Evolutionary conservation across 2,329 filamentous ascomycete genomes (phyloP).

Genomic region (Raffaelea deltoideospora): DNA sequence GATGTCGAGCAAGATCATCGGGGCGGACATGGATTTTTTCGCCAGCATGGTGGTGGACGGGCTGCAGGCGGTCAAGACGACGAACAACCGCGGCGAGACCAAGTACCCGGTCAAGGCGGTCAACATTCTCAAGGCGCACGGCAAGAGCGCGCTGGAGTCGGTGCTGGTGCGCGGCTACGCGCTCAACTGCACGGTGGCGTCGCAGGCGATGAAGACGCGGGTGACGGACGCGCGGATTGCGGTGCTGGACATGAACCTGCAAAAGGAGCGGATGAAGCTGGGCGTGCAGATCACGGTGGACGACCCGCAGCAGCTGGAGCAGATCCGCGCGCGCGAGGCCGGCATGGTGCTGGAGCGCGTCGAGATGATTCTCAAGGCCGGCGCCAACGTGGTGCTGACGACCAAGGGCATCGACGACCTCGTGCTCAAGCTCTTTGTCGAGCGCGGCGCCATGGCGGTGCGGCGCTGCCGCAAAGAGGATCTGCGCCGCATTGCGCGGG

Average conservation of each 20-base stretch:
- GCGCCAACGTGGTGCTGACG: slow-evolving; percentile 89
- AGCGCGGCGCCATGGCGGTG: slow-evolving; percentile 90
- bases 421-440: slow-evolving; percentile 84
- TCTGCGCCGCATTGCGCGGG: slow-evolving; percentile 84
- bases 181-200: slow-evolving; percentile 95
- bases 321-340: slow-evolving; percentile 85
- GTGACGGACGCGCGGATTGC: slow-evolving; percentile 94
- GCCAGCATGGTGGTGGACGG: slow-evolving; percentile 94
- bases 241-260: slow-evolving; percentile 91
- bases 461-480: slow-evolving; percentile 98
- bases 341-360: slow-evolving; percentile 88
- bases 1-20: slow-evolving; percentile 99
- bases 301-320: slow-evolving; percentile 91
- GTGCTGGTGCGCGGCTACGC: slow-evolving; percentile 91
- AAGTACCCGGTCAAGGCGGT: slow-evolving; percentile 99
- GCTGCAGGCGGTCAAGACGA: slow-evolving; percentile 86
- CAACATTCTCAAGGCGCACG: slow-evolving; percentile 96
- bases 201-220: slow-evolving; percentile 91
- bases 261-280: slow-evolving; percentile 98
- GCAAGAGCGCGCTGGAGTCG: slow-evolving; percentile 72
- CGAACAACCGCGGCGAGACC: slow-evolving; percentile 75
- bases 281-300: slow-evolving; percentile 97
- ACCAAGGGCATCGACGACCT: slow-evolving; percentile 98
- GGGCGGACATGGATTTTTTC: slow-evolving; percentile 90
- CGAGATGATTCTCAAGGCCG: slow-evolving; percentile 94